Conservation (phyloP, 2,329 filamentous ascomycete species). For the Penicillium sp. region DNA sequence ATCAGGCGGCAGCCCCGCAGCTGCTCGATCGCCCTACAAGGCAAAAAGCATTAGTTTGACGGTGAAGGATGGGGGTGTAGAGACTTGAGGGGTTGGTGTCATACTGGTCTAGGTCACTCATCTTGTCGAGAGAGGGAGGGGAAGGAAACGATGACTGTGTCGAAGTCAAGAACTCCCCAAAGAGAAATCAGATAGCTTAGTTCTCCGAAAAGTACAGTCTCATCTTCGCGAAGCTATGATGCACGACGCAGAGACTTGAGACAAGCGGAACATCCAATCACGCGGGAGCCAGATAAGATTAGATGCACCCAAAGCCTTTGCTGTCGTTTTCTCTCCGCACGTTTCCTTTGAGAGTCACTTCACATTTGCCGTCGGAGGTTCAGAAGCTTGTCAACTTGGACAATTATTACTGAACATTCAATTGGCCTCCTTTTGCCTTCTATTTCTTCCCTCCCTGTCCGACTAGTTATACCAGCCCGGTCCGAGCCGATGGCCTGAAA, state of each 20-base stretch:
- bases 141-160: slow-evolving; percentile 8
- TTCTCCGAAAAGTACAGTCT: slow-evolving; percentile 12
- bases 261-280: slow-evolving; percentile 26
- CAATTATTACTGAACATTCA: background rate
- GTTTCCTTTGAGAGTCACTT: slow-evolving; percentile 4
- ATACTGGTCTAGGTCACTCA: slow-evolving; percentile 94
- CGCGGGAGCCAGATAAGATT: slow-evolving; percentile 35
- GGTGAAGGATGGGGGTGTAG: background rate
- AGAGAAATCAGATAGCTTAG: slow-evolving; percentile 11
- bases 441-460: background rate
- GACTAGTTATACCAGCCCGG: background rate
- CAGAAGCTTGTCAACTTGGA: background rate
- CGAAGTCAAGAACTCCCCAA: slow-evolving; percentile 8
- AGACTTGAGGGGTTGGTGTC: slow-evolving; percentile 19
- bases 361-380: background rate
- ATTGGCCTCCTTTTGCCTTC: slow-evolving; percentile 10
- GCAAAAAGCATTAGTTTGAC: slow-evolving; percentile 12
- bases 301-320: slow-evolving; percentile 33
- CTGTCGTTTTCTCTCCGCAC: slow-evolving; percentile 11
- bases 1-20: slow-evolving; percentile 94
- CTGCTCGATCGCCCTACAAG: slow-evolving; percentile 80
- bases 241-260: slow-evolving; percentile 8
- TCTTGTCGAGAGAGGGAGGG: slow-evolving; percentile 40
- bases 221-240: slow-evolving; percentile 20
- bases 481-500: slow-evolving; percentile 20